A percentile compares a stretch with the other conserved stretches of the same genome.
Conservation (phyloP, 176 grass and related monocot species). For the Oropetium thomaeum region DNA sequence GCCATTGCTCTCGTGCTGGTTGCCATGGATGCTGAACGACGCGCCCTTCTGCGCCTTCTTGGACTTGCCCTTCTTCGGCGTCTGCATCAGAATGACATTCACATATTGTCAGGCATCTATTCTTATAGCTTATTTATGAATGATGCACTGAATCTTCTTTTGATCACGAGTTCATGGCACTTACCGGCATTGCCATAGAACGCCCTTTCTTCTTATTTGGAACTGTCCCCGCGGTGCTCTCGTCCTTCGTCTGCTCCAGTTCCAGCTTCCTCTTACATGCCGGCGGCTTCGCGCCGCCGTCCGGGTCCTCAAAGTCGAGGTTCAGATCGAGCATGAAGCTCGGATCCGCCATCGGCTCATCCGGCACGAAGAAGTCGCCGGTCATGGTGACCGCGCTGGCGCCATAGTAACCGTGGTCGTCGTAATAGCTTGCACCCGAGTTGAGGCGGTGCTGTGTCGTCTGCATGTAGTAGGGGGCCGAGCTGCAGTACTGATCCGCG, state of each 20-base stretch:
- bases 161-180: background rate
- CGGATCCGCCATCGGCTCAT: conserved; percentile 43
- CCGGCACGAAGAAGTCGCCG: conserved; percentile 39
- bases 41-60: conserved; percentile 59
- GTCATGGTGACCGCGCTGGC: conserved; percentile 30
- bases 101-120: conserved; percentile 20
- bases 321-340: conserved; percentile 52
- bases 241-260: conserved; percentile 38
- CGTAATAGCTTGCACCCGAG: conserved; percentile 29
- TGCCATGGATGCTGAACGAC: conserved; percentile 29
- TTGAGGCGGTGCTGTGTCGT: too few species aligned
- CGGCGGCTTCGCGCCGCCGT: background rate
- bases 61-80: conserved; percentile 52
- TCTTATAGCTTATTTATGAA: background rate
- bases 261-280: conserved; percentile 46
- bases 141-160: background rate
- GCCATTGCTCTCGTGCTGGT: conserved; percentile 50
- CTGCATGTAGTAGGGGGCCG: conserved; percentile 47
- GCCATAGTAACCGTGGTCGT: conserved; percentile 49
- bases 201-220: conserved; percentile 49
- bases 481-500: conserved; percentile 48
- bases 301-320: conserved; percentile 48
- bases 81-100: conserved; percentile 22
- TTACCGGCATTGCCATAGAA: conserved; percentile 30
- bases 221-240: conserved; percentile 22